phyloP scores from a whole-genome alignment of 371 early-diverging fungal genomes.

The Apophysomyces ossiformis region DNA sequence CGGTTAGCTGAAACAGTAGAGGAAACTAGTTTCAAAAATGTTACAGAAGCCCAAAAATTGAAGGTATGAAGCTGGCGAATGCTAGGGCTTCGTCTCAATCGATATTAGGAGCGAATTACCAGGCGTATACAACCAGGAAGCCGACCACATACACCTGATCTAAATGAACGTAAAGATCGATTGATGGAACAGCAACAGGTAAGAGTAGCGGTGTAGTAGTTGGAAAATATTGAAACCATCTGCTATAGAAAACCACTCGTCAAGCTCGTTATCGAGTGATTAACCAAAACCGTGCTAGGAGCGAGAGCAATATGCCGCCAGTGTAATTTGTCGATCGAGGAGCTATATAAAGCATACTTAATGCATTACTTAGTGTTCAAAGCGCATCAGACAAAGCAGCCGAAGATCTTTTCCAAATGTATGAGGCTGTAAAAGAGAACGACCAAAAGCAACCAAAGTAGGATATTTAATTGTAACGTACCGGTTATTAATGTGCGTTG shows the following conservation, averaged over 20 bases:
- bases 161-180: conserved; percentile 42
- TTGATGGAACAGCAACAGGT: conserved; percentile 41
- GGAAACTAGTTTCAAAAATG: conserved; percentile 57
- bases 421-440: conserved; percentile 70
- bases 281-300: conserved; percentile 52
- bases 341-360: neutral
- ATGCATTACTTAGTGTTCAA: conserved; percentile 32
- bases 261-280: conserved; percentile 67
- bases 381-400: conserved; percentile 41
- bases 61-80: conserved; percentile 31
- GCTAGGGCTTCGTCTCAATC: neutral
- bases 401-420: conserved; percentile 64
- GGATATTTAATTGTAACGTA: neutral
- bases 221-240: neutral
- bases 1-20: conserved; percentile 70
- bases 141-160: conserved; percentile 43
- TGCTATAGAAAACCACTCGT: conserved; percentile 38
- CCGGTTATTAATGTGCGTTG: neutral
- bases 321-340: conserved; percentile 20
- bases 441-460: conserved; percentile 32
- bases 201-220: neutral
- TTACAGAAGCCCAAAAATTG: conserved; percentile 55
- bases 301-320: conserved; percentile 27
- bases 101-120: conserved; percentile 54
- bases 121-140: conserved; percentile 48